phyloP scores from a whole-genome alignment of 2,329 filamentous ascomycete species.

The Bipolaris oryzae region DNA sequence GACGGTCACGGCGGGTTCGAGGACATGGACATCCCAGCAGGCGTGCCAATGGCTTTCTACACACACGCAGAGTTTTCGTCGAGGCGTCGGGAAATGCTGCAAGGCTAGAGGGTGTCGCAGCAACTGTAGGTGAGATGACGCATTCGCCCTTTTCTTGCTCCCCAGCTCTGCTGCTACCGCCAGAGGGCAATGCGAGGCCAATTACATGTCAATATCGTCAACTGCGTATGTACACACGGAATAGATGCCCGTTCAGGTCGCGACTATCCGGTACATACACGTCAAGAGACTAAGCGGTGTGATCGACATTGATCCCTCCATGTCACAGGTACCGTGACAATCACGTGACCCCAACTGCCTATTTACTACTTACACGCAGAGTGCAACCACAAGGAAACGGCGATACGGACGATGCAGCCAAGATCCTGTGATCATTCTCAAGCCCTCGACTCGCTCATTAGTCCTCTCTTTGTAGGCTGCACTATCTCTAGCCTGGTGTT shows the following conservation, averaged over 20 bases:
- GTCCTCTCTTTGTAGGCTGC: too few species aligned
- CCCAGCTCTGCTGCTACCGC: neutral
- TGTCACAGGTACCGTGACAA: neutral
- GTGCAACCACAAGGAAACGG: too few species aligned
- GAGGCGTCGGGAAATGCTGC: neutral
- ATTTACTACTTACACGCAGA: neutral
- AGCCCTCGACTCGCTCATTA: too few species aligned
- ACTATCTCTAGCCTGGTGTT: neutral
- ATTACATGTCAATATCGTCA: neutral
- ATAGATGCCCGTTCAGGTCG: neutral
- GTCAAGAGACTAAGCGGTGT: neutral
- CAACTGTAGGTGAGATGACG: neutral
- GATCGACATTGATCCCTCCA: neutral
- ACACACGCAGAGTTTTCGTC: neutral
- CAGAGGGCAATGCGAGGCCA: neutral
- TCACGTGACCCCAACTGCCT: conserved; percentile 1
- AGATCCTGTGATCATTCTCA: too few species aligned
- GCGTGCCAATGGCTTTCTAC: neutral
- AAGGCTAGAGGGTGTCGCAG: neutral
- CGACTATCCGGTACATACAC: neutral
- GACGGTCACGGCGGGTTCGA: neutral
- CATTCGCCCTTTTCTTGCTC: neutral
- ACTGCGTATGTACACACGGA: too few species aligned
- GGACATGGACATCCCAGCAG: neutral
- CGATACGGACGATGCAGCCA: too few species aligned